These are phyloP conservation scores for Beauveria sp. DNA, from an alignment of 2,329 filamentous ascomycete genomes.

Conservation along the genomic window DNA sequence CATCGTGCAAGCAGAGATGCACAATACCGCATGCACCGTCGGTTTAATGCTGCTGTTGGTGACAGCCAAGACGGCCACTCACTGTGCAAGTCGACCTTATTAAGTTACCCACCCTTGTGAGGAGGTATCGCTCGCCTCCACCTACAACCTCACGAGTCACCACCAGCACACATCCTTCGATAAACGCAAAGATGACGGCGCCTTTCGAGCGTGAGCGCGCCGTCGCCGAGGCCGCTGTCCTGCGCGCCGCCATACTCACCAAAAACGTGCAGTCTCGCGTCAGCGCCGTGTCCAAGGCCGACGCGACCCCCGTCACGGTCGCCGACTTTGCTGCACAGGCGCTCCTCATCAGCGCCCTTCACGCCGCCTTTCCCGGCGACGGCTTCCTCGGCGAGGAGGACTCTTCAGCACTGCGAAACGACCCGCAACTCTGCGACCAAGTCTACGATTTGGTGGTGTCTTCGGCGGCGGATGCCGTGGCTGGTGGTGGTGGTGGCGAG, in stretches of 20 bases:
- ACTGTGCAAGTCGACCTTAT: too few species aligned
- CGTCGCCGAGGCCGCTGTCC: conserved; percentile 38
- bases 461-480: conserved; percentile 10
- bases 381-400: conserved; percentile 56
- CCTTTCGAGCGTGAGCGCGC: conserved; percentile 23
- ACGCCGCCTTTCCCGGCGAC: conserved; percentile 45
- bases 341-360: conserved; percentile 50
- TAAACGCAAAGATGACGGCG: conserved; percentile 15
- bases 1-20: too few species aligned
- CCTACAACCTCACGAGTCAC: background rate
- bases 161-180: background rate
- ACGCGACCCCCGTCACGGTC: conserved; percentile 53
- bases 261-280: conserved; percentile 37
- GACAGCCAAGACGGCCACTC: too few species aligned
- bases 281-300: conserved; percentile 46
- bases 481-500: background rate
- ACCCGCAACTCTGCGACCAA: conserved; percentile 38
- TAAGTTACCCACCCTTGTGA: too few species aligned
- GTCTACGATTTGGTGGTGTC: conserved; percentile 48
- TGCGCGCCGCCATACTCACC: conserved; percentile 49
- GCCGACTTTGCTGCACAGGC: conserved; percentile 59
- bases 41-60: too few species aligned
- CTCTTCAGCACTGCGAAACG: conserved; percentile 41
- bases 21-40: too few species aligned
- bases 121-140: background rate